These are phyloP conservation scores for Leptographium wingfieldii DNA, from an alignment of 2,329 filamentous ascomycete genomes.

Conservation along the genomic window DNA sequence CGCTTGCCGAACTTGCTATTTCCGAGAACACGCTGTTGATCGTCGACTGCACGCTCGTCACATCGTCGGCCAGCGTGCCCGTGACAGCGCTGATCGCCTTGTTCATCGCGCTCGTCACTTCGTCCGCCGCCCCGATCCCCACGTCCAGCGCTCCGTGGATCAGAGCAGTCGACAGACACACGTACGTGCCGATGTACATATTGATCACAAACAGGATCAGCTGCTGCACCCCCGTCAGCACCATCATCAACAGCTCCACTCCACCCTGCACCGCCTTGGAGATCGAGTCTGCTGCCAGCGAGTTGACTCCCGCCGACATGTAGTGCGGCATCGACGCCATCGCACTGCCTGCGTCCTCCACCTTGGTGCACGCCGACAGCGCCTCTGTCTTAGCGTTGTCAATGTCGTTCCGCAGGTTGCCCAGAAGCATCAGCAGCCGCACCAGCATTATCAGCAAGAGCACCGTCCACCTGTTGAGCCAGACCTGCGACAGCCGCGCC, in stretches of 20 bases:
- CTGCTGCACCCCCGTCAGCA: slow-evolving; percentile 71
- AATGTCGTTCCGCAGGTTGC: slow-evolving; percentile 60
- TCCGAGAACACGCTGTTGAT: slow-evolving; percentile 46
- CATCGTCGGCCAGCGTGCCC: slow-evolving; percentile 39
- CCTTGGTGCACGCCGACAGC: slow-evolving; percentile 76
- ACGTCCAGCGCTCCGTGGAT: slow-evolving; percentile 67
- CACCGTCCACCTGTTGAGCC: slow-evolving; percentile 96
- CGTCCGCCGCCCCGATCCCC: slow-evolving; percentile 31
- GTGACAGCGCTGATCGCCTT: slow-evolving; percentile 39
- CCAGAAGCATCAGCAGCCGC: slow-evolving; percentile 65
- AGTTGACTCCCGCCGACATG: slow-evolving; percentile 78
- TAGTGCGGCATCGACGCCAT: slow-evolving; percentile 99
- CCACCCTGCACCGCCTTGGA: slow-evolving; percentile 70
- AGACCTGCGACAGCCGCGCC: slow-evolving; percentile 84
- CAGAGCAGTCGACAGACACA: slow-evolving; percentile 77
- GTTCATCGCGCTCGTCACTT: slow-evolving; percentile 34
- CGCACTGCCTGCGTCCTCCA: slow-evolving; percentile 83
- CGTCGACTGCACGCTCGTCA: slow-evolving; percentile 26
- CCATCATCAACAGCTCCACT: slow-evolving; percentile 64
- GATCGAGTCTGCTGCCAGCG: slow-evolving; percentile 66
- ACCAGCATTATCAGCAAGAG: slow-evolving; percentile 76
- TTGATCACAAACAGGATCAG: slow-evolving; percentile 89
- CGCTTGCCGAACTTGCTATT: slow-evolving; percentile 39
- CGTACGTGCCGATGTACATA: slow-evolving; percentile 78
- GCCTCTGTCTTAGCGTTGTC: slow-evolving; percentile 67